Evolutionary conservation across 148 eudicot species (phyloP), one percentile per base, ranked within the genome.

Genomic region (Rhododendron kiyosumense): DNA sequence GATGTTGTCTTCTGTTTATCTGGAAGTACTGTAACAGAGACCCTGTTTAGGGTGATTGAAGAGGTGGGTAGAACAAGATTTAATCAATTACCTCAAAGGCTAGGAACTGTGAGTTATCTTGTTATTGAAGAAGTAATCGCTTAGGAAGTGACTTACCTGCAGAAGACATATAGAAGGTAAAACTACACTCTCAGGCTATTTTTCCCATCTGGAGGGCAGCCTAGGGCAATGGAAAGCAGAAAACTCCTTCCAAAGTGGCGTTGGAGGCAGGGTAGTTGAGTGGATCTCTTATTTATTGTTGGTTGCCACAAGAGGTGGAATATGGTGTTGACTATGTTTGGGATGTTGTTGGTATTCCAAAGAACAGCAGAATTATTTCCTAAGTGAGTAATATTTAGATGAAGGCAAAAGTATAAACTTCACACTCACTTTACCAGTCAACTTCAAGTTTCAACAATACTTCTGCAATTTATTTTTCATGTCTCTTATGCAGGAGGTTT

Each of bases 401-500:
- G 22, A 51, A 52, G 54, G 14, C 81, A 36, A 22, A 84, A 38
- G 54, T 78, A 61, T 46, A 78, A 85, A 63, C 30, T 77, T 85
- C 17, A 74, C 24, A 4, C 28, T 49, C 4, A 24, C 24, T 75
- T 75, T 57, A 38, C 46, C 49, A 12, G 30, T 81, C 75, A 7
- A 9, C 38, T 41, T 36, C 46, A 15, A 67, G 41, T 49, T 71
- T 20, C 46, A 24, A 67, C 22, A 54, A 22, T 85, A 54, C 11
- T 79, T 17, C 78, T 86, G 48, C 41, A 85, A 84, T 76, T 77
- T 83, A 76, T 86, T 77, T 41, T 41, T 77, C 13, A 20, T 75
- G 41, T 71, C 52, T 79, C 81, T 83, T 82, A 65, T 87, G 91
- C 96, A 97, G 99, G 98, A 87, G 99, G 99, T 83, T 94, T 95